These are phyloP conservation scores for Ceraceosorus guamensis DNA, from an alignment of 1,284 basidiomycete genomes.

Conservation along the genomic window DNA sequence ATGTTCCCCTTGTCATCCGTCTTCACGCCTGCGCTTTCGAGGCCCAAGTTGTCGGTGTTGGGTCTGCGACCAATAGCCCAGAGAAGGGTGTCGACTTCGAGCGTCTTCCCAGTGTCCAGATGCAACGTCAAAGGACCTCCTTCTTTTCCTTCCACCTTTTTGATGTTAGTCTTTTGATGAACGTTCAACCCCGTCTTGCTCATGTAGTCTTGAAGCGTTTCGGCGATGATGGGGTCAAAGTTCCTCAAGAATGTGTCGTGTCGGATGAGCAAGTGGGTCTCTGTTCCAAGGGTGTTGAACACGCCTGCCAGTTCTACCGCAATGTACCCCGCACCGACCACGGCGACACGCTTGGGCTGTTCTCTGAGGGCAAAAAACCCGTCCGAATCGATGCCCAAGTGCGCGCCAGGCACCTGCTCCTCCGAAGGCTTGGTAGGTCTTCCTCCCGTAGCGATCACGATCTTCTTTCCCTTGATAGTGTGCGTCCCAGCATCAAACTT, in stretches of 20 bases:
- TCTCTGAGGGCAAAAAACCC: constrained; percentile 88
- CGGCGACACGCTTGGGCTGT: constrained; percentile 85
- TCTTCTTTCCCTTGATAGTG: constrained; percentile 37
- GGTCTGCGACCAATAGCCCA: constrained; percentile 92
- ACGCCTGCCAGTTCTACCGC: constrained; percentile 64
- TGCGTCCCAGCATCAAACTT: constrained; percentile 54
- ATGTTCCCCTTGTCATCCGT: constrained; percentile 72
- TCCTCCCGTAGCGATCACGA: constrained; percentile 72
- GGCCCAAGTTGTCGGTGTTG: constrained; percentile 69
- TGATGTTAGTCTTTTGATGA: constrained; percentile 70
- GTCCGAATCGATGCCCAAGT: constrained; percentile 83
- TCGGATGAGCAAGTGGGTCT: constrained; percentile 87
- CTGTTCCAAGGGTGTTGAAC: constrained; percentile 50
- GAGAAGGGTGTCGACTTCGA: constrained; percentile 79
- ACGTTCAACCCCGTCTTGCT: constrained; percentile 80
- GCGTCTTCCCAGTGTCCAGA: constrained; percentile 58
- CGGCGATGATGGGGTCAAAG: constrained; percentile 81
- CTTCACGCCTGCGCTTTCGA: constrained; percentile 71
- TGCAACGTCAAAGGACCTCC: constrained; percentile 39
- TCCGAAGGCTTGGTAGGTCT: constrained; percentile 73
- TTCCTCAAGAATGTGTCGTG: constrained; percentile 80
- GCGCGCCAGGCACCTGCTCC: constrained; percentile 75
- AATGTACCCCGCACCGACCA: constrained; percentile 95
- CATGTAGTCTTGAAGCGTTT: constrained; percentile 88
- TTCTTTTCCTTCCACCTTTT: constrained; percentile 60